Evolutionary conservation across 768 basidiomycete species (phyloP).

Genomic region (Mycena olivaceomarginata): DNA sequence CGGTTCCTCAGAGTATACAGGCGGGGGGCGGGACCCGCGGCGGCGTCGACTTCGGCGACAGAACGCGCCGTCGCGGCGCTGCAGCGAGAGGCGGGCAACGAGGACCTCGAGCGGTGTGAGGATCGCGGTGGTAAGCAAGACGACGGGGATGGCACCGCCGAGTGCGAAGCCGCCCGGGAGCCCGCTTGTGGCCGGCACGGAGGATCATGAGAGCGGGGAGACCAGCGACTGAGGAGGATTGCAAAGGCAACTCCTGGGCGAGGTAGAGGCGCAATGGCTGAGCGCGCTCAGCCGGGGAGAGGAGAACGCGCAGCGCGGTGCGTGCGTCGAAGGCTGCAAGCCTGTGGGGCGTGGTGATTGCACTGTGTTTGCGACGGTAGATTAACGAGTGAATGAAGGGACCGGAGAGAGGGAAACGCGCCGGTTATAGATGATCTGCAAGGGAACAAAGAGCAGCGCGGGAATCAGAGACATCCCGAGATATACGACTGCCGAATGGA

Average conservation of each 20-base stretch:
- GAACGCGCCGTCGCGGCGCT: conserved; percentile 3
- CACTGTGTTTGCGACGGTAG: neutral
- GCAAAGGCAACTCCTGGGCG: conserved; percentile 34
- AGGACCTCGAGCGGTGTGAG: conserved; percentile 29
- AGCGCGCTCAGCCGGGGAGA: conserved; percentile 35
- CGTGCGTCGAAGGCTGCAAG: conserved; percentile 27
- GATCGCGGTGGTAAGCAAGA: conserved; percentile 10
- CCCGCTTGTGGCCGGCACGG: neutral
- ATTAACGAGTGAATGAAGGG: neutral
- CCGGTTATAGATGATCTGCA: conserved; percentile 37
- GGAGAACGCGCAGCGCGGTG: conserved; percentile 29
- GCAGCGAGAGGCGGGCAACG: conserved; percentile 26
- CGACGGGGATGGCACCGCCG: neutral
- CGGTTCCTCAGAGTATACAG: conserved; percentile 2
- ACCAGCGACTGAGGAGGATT: conserved; percentile 9
- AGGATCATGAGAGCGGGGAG: neutral
- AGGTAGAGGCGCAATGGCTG: conserved; percentile 39
- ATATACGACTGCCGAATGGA: neutral
- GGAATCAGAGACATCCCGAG: conserved; percentile 9
- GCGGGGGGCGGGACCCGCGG: neutral
- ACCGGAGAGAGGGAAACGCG: neutral
- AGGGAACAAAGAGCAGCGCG: conserved; percentile 36
- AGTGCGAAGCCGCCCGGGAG: neutral
- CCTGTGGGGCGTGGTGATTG: conserved; percentile 37
- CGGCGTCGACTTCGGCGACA: neutral